Evolutionary conservation across 106 monocot genomes (phyloP).

Genomic region (Narthecium ossifragum): DNA sequence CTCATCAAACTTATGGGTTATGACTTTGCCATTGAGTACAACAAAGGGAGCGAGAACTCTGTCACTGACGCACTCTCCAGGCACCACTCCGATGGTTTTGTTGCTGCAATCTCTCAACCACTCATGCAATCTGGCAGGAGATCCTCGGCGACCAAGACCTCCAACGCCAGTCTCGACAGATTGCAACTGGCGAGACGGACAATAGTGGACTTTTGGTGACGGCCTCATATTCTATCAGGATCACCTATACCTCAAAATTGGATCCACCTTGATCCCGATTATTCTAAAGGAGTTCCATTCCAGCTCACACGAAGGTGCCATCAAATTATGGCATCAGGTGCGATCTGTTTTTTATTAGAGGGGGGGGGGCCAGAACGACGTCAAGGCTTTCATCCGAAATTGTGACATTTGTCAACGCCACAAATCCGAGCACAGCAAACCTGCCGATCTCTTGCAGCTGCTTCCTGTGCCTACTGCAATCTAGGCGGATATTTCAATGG

Average conservation of each 20-base stretch:
- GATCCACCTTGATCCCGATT: not conserved
- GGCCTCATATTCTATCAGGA: too few species aligned
- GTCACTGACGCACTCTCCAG: conserved; percentile 13
- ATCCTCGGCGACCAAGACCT: too few species aligned
- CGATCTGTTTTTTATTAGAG: too few species aligned
- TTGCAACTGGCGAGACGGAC: too few species aligned
- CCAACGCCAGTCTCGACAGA: too few species aligned
- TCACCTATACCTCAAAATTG: not conserved
- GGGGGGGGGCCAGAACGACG: not conserved
- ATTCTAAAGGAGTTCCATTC: too few species aligned
- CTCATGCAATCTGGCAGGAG: not conserved
- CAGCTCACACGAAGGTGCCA: too few species aligned
- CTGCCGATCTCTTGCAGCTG: conserved; percentile 5
- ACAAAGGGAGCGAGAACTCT: conserved; percentile 8
- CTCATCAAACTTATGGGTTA: conserved; percentile 9
- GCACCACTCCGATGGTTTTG: not conserved
- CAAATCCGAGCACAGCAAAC: not conserved
- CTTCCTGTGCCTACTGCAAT: not conserved
- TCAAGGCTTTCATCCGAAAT: conserved; percentile 1
- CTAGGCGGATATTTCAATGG: conserved; percentile 11
- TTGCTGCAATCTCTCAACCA: not conserved
- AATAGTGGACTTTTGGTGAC: too few species aligned
- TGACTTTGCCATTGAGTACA: conserved; percentile 13
- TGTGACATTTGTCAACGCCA: conserved; percentile 7
- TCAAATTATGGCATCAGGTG: too few species aligned